A percentile compares a stretch with the other conserved stretches of the same genome.
Evolutionary conservation across 805 yeast genomes (phyloP).

Genomic region (Wickerhamiella lipophila): DNA sequence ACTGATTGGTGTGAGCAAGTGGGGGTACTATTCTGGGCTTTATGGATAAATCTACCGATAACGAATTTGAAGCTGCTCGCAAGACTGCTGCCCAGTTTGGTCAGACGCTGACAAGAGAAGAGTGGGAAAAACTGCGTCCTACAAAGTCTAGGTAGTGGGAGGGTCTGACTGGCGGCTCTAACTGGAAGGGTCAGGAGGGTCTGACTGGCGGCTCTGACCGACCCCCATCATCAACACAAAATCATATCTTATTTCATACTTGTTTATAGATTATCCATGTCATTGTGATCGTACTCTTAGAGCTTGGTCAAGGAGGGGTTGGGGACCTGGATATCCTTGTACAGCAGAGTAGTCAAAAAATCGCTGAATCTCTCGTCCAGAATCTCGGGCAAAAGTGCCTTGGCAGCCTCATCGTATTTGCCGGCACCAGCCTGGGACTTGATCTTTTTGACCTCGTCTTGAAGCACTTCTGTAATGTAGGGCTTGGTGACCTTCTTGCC

Average conservation of each 20-base stretch:
- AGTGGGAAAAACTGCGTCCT: constrained; percentile 7
- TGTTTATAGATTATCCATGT: background rate
- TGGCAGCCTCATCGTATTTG: constrained; percentile 44
- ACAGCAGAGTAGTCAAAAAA: constrained; percentile 53
- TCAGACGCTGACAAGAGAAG: background rate
- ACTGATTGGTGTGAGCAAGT: no score
- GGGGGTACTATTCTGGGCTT: background rate
- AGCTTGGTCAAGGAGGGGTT: constrained; percentile 21
- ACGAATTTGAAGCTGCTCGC: constrained; percentile 5
- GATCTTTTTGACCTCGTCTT: constrained; percentile 46
- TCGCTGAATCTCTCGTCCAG: constrained; percentile 49
- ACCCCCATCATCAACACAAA: no score
- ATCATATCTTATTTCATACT: no score
- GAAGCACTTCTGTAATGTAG: constrained; percentile 38
- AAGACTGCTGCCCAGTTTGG: constrained; percentile 7
- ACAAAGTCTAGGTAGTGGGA: background rate
- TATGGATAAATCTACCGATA: constrained; percentile 5
- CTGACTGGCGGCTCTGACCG: no score
- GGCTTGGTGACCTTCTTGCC: constrained; percentile 43
- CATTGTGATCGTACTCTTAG: constrained; percentile 10
- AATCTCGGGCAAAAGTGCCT: constrained; percentile 50
- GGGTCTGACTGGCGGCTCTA: no score
- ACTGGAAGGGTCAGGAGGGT: no score
- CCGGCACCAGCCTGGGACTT: constrained; percentile 33
- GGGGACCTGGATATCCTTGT: constrained; percentile 38